A percentile compares a stretch with the other conserved stretches of the same genome.
phyloP scores from a whole-genome alignment of 169 alveolate genomes.

The Plasmodium gallinaceum region DNA sequence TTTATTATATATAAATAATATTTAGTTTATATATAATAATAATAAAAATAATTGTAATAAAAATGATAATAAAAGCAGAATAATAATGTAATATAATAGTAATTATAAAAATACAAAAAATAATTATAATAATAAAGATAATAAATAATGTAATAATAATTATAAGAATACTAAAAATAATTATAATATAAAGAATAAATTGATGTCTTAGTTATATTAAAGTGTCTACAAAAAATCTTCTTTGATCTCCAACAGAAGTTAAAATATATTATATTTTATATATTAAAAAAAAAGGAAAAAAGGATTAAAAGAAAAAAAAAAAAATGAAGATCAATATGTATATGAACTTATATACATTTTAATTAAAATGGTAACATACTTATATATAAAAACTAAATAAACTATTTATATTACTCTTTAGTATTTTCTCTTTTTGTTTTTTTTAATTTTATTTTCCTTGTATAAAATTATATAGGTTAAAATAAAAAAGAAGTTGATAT shows the following conservation, averaged over 20 bases:
- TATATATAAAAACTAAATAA: no score
- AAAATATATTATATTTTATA: constrained; percentile 7
- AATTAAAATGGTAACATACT: constrained; percentile 8
- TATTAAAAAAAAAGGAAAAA: constrained; percentile 1
- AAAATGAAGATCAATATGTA: background rate
- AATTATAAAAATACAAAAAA: no score
- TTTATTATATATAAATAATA: background rate
- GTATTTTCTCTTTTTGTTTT: background rate
- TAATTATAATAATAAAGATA: no score
- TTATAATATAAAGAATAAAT: no score
- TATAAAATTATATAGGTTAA: no score
- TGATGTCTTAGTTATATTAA: background rate
- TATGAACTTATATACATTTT: constrained; percentile 6
- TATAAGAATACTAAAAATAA: no score
- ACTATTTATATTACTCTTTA: no score
- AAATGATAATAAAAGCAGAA: no score
- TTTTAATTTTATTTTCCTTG: background rate
- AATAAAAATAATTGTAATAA: no score
- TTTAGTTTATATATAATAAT: background rate
- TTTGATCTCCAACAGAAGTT: constrained; percentile 48
- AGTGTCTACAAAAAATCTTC: constrained; percentile 7
- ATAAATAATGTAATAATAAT: no score
- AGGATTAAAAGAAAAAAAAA: background rate
- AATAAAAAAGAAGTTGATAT: no score
- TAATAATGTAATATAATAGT: no score